Evolutionary conservation across 495 filamentous ascomycete genomes (phyloP).

Genomic region (Glonium stellatum): DNA sequence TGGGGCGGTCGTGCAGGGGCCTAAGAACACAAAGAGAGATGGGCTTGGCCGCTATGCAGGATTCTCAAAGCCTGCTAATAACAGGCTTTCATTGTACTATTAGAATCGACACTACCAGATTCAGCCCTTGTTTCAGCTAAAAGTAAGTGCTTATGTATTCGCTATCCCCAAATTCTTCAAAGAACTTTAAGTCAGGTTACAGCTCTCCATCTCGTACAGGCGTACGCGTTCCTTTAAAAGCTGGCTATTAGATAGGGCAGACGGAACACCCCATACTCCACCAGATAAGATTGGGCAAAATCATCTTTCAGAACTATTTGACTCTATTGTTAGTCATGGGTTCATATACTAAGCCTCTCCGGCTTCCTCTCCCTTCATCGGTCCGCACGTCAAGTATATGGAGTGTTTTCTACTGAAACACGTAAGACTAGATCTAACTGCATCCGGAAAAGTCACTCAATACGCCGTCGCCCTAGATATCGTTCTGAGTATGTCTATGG

Average conservation of each 20-base stretch:
- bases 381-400: not conserved
- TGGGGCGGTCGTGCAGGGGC: no score
- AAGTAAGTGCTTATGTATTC: no score
- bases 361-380: not conserved
- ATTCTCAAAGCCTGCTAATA: no score
- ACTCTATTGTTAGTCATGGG: not conserved
- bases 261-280: no score
- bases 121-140: no score
- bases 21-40: no score
- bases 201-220: not conserved
- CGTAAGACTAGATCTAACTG: not conserved
- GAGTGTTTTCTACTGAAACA: not conserved
- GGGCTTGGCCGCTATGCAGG: no score
- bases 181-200: not conserved
- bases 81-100: no score
- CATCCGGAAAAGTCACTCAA: not conserved
- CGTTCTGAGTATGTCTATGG: not conserved
- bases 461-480: not conserved
- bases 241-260: not conserved
- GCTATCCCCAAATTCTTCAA: no score
- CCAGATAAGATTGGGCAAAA: no score
- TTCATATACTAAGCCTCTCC: not conserved
- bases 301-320: not conserved
- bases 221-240: not conserved
- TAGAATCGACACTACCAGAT: no score